Base-by-base conservation (phyloP, 768 basidiomycete species). In the Termitomyces sp. region DNA sequence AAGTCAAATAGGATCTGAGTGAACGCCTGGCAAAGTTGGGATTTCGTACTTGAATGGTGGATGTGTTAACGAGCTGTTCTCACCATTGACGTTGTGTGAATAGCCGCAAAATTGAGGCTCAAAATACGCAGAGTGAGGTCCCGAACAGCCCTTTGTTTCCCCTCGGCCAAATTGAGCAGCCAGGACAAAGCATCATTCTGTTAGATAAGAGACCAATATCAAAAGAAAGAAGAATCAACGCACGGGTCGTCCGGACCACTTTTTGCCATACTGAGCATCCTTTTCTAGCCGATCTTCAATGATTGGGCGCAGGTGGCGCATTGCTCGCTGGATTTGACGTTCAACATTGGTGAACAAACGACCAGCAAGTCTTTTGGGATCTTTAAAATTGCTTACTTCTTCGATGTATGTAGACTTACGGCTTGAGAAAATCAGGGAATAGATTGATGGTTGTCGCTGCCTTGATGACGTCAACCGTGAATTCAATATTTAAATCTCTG, bases 371-470 rank as follows among this genome's bases (percentile, higher is more conserved):
- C 57, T 54, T 33, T 6, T 15, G 7, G 26, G 18, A 9, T 22
- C 12, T 50, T 24, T 18, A 6, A 10, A 6, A 22, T 15, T 13
- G 2, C 13, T 3, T 44, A 15, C 16, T 4, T 48, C 49, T 20
- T 34, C 31, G 20, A 50, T 51, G 22, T 2, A 54, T 36, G 22
- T 39, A n/a, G 15, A 60, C 78, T 51, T 57, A 82, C 81, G 78
- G 77, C 60, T 72, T 75, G 13, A 82, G 52, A 56, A 77, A 67
- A 16, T 62, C 47, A 0, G 81, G 81, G 55, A 77, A 71, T 9
- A 74, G 39, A 22, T 68, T 69, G 36, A 83, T 69, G 6, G 72
- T 66, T 2, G 39, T 26, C 0, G 68, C 68, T 2, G 67, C 65
- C 22, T 64, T 70, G 12, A 73, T 58, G 15, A 81, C 67, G 16